Base-by-base conservation (phyloP, 2,329 filamentous ascomycete species). In the Didymella exigua region DNA sequence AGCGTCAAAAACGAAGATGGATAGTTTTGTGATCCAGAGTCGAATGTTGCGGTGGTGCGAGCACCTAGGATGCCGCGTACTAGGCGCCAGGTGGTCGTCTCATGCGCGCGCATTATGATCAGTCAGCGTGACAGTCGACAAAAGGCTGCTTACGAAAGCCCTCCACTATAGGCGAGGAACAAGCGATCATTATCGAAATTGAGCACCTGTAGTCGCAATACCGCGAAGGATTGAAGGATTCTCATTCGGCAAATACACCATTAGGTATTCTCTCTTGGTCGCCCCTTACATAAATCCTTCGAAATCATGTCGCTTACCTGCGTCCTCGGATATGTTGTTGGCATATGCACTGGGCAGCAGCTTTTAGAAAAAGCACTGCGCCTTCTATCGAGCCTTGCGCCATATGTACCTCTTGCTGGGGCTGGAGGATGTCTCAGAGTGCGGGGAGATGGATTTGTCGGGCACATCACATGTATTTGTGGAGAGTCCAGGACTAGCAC, bases 211-310 rank as follows among this genome's bases (percentile, higher is more conserved):
- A 33, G 24, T 23, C 19, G 34, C 18, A 19, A 18, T 5, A n/a
- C 3, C n/a, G 19, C 19, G 19, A 42, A 46, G 42, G 52, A 47
- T 42, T 13, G 34, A 37, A 37, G 42, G 34, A 43, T 47, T 19
- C 5, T 47, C 34, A 23, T 19, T 40, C 41, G 31, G 41, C 24
- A 23, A 23, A 29, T 19, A 13, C 41, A 46, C 21, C 30, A n/a
- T n/a, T n/a, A n/a, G 34, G 18, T 49, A 24, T 18, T 41, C 24
- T 29, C 7, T 41, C 27, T 26, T n/a, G 41, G 31, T 10, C 37
- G 8, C 30, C 36, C 52, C 41, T 55, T 49, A 29, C 52, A 37
- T 46, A 29, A 37, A 37, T 54, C 41, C 46, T 54, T 40, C 27
- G 31, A 33, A 9, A 24, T 24, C 18, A 41, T 36, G 33, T 41